A percentile compares a stretch with the other conserved stretches of the same genome.
phyloP scores from a whole-genome alignment of 2,329 filamentous ascomycete species.

The Karstenula rhodostoma region DNA sequence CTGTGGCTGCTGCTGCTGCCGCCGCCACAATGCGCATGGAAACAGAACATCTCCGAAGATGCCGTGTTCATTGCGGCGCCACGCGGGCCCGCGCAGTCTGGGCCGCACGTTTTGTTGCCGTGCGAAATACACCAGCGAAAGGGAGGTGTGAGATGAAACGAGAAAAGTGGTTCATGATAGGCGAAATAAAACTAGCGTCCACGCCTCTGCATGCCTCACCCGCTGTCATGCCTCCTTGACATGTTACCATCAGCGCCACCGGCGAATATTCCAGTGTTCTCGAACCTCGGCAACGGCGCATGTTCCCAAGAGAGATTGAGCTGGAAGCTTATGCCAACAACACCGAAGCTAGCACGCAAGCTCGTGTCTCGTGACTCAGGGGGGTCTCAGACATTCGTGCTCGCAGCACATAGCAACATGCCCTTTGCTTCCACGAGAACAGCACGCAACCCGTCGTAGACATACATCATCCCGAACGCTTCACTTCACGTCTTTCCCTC shows the following conservation, averaged over 20 bases:
- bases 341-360: too few relatives aligned
- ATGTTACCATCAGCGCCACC: background rate
- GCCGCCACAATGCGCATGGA: conserved; percentile 3
- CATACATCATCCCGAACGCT: background rate
- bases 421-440: too few relatives aligned
- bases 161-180: background rate
- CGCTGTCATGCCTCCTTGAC: background rate
- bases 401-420: too few relatives aligned
- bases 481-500: background rate
- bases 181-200: background rate
- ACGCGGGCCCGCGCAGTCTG: background rate
- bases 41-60: background rate
- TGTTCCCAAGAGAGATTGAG: too few relatives aligned
- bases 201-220: background rate
- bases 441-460: too few relatives aligned
- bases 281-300: too few relatives aligned
- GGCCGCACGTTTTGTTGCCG: background rate
- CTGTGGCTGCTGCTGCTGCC: background rate
- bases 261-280: background rate
- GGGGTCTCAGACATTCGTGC: too few relatives aligned
- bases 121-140: background rate
- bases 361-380: too few relatives aligned
- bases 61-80: background rate
- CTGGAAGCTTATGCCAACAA: too few relatives aligned
- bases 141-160: background rate